Base-by-base conservation (phyloP, 192 early-diverging fungal genomes). In the Jimgerdemannia flammicorona region DNA sequence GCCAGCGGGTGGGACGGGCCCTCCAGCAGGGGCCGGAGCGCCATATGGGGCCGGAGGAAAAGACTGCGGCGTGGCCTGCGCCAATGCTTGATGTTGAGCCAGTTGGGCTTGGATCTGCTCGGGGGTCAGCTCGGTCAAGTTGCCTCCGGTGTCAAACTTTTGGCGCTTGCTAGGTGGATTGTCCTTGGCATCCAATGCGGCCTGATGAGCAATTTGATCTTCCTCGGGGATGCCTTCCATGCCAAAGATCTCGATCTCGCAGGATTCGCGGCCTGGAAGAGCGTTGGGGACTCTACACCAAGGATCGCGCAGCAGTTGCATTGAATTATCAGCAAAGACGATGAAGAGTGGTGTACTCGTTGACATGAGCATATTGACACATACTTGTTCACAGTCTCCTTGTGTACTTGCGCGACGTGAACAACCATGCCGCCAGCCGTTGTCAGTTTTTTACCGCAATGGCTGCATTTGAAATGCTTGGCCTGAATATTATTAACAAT, bases 231-330 rank as follows among this genome's bases (percentile, higher is more conserved):
- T 91, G 1, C 96, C 96, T 74, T 91, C 89, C 92, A 96, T 98
- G 40, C 96, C 97, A 80, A 96, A 97, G 66, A 98, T 96, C 74
- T 97, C 96, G 70, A 95, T 85, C 43, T 98, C 94, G n/a, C 92
- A 79, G 9, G 86, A 85, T 44, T 98, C 95, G 65, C 95, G 88
- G 29, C 95, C 95, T 44, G 90, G 85, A 20, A 97, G 74, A 11
- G 96, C 93, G 81, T 96, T 96, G 3, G 92, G 91, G 6, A 98
- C 94, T 70, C 93, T 95, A 68, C 29, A 29, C 6, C 19, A 2
- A 41, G 74, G 44, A 59, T 59, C 14, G 49, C n/a, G n/a, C n/a
- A n/a, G n/a, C n/a, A n/a, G n/a, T n/a, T n/a, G n/a, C 49, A 59
- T 59, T 59, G 6, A 14, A 59, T 29, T 29, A n/a, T 59, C 20